Evolutionary conservation across 345 rosid genomes (phyloP).

Genomic region (Salix dunnii): DNA sequence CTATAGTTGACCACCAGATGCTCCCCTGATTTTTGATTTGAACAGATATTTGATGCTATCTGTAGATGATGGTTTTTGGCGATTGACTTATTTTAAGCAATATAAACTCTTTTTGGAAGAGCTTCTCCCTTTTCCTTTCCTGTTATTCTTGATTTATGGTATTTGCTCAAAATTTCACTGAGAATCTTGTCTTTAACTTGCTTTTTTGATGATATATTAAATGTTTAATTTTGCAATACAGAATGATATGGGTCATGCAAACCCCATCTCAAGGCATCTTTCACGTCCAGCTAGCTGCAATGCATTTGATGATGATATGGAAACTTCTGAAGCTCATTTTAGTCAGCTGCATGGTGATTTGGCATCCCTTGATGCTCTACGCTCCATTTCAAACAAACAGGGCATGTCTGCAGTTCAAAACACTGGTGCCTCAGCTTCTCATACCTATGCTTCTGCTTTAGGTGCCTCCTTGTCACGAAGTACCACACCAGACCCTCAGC

Average conservation of each 20-base stretch:
- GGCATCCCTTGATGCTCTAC: slow-evolving; percentile 35
- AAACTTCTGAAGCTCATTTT: slow-evolving; percentile 42
- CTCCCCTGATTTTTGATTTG: background rate
- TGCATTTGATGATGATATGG: slow-evolving; percentile 46
- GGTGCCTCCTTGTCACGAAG: slow-evolving; percentile 62
- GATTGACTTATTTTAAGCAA: background rate
- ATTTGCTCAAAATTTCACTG: background rate
- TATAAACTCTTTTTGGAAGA: background rate
- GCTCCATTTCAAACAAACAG: slow-evolving; percentile 33
- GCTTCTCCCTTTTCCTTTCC: background rate
- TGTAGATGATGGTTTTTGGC: background rate
- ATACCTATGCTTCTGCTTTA: slow-evolving; percentile 56
- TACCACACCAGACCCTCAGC: slow-evolving; percentile 61
- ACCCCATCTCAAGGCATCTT: slow-evolving; percentile 43
- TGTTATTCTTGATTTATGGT: slow-evolving; percentile 3
- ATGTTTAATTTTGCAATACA: slow-evolving; percentile 31
- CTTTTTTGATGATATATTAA: slow-evolving; percentile 10
- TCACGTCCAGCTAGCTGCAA: slow-evolving; percentile 60
- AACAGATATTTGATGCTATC: background rate
- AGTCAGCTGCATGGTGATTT: slow-evolving; percentile 40
- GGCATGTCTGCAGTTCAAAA: slow-evolving; percentile 23
- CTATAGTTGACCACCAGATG: background rate
- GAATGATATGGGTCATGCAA: slow-evolving; percentile 47
- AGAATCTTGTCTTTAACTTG: background rate
- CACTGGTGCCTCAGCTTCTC: slow-evolving; percentile 43